Base-by-base conservation (phyloP, 441 rosid species). In the Theobroma grandiflorum region DNA sequence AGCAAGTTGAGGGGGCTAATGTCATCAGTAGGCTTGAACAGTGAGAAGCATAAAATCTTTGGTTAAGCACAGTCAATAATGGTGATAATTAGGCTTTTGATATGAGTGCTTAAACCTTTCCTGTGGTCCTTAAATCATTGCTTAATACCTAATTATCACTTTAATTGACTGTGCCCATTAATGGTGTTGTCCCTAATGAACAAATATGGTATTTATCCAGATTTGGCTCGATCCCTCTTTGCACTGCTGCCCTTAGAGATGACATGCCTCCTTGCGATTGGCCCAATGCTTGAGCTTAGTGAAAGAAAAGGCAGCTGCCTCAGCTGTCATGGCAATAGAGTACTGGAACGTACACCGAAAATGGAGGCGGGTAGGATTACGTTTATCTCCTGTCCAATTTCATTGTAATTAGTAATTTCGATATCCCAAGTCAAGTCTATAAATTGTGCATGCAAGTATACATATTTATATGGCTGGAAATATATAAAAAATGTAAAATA, bases 71-170 rank as follows among this genome's bases (percentile, higher is more conserved):
- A 78, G 76, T 85, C 86, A 83, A 86, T 77, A 65, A 77, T 22
- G 57, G 80, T 78, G 73, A 86, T 84, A 81, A 86, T 83, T 83
- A 72, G 40, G 71, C 57, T 72, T 76, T 81, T 42, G 26, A 35
- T 49, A 35, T 49, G 69, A 26, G 76, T 72, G 83, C 72, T 57
- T 79, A 16, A 47, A 38, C 47, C 58, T 63, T 79, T 45, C 45
- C n/a, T 74, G 62, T 63, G 82, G 61, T 20, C 59, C 77, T 82
- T 67, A 64, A 82, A 74, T 70, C 62, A 50, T 78, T 79, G 76
- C 81, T 61, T 43, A 67, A 59, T 33, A 49, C 53, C 77, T 79
- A 79, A 79, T 82, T 84, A 82, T 78, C 62, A 53, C 76, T 67
- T 75, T 45, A 10, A 66, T 74, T 64, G 78, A 77, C 74, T 76